Base-by-base conservation (phyloP, 2,329 filamentous ascomycete species). In the Fusarium virguliforme region DNA sequence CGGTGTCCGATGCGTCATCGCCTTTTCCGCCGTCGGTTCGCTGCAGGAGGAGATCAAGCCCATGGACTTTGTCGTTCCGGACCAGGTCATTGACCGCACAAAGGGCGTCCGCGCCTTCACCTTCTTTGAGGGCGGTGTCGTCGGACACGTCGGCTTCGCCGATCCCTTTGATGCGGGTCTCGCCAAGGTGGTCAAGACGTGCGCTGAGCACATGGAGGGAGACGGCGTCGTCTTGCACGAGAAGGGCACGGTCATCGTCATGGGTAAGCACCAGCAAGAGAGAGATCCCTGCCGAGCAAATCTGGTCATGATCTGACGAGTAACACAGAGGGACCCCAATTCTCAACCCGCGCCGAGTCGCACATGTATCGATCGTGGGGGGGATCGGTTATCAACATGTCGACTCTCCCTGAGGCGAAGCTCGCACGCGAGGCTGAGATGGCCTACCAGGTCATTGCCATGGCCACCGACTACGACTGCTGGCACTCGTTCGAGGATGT, bases 381-480 rank as follows among this genome's bases (percentile, higher is more conserved):
- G 76, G 95, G 95, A 74, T 92, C 89, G 72, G 93, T 98, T 59
- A 98, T 99, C 87, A 98, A 98, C 88, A 99, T 99, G 96, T 97
- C 94, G 48, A 92, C 92, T 13, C 88, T 99, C 15, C 96, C 96
- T 22, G 96, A 99, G 84, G 93, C 95, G 55, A 99, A 99, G 87
- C 90, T 99, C 22, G 96, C 96, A 9, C 91, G 94, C 60, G 96
- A 99, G 85, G 96, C 96, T 26, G 96, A 99, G 85, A 92, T 99
- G 75, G 92, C 92, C 37, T 98, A 98, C 83, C 94, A 97, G 85
- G 97, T 98, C 89, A 97, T 99, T 78, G 97, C 95, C 87, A 99
- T 99, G 96, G 94, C 94, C 35, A 99, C 96, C 30, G 96, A 99
- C 85, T 99, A 99, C 82, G 96, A 99, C 85, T 98, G 95, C 89